A percentile compares a stretch with the other conserved stretches of the same genome.
Evolutionary conservation across 1,284 basidiomycete genomes (phyloP).

Genomic region (Ceratobasidium sp.): DNA sequence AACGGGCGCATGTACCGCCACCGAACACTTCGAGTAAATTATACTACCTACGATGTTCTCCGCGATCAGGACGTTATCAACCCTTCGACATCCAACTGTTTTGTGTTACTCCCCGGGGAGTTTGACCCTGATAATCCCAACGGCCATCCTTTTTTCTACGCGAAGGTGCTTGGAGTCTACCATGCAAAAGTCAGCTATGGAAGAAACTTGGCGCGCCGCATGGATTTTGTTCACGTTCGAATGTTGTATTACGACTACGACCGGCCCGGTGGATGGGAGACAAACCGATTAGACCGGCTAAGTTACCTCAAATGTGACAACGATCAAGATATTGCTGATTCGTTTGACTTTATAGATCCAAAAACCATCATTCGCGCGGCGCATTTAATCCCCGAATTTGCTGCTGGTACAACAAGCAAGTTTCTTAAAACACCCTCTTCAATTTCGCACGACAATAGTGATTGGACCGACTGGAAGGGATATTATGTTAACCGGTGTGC

Average conservation of each 20-base stretch:
- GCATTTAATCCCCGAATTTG: constrained; percentile 44
- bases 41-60: constrained; percentile 57
- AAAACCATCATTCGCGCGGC: not conserved
- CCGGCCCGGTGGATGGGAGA: constrained; percentile 21
- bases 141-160: constrained; percentile 48
- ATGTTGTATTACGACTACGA: constrained; percentile 50
- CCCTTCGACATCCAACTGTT: constrained; percentile 26
- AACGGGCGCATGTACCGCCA: constrained; percentile 54
- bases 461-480: constrained; percentile 48
- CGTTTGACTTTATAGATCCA: constrained; percentile 46
- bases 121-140: constrained; percentile 23
- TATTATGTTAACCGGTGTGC: constrained; percentile 53
- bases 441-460: constrained; percentile 11
- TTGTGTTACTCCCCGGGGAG: constrained; percentile 27
- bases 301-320: not conserved
- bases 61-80: constrained; percentile 49
- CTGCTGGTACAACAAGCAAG: not conserved
- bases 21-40: constrained; percentile 53
- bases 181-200: constrained; percentile 38
- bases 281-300: not conserved
- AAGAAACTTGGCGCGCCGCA: constrained; percentile 8
- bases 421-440: not conserved
- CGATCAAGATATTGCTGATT: constrained; percentile 1
- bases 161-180: constrained; percentile 48
- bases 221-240: constrained; percentile 54